These are phyloP conservation scores for Aspergillus vadensis DNA, from an alignment of 2,329 filamentous ascomycete genomes.

Conservation along the genomic window DNA sequence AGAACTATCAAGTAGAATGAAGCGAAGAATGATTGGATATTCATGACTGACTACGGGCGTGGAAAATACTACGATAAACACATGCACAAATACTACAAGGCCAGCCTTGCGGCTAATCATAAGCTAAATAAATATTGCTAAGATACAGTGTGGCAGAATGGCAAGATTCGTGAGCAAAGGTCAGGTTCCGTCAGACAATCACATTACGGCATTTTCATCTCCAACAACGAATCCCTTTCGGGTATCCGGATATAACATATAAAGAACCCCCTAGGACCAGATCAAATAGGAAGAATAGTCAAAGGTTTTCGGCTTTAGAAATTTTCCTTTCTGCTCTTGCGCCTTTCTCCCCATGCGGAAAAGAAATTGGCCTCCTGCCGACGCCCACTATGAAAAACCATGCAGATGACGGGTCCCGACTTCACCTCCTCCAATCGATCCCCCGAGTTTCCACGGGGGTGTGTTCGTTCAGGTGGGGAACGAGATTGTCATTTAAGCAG, in stretches of 20 bases:
- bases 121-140: slow-evolving; percentile 46
- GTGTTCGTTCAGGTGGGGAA: slow-evolving; percentile 24
- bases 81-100: slow-evolving; percentile 21
- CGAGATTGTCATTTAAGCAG: slow-evolving; percentile 36
- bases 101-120: slow-evolving; percentile 37
- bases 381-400: slow-evolving; percentile 29
- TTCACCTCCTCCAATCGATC: slow-evolving; percentile 14
- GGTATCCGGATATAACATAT: slow-evolving; percentile 19
- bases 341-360: slow-evolving; percentile 1
- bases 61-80: background rate
- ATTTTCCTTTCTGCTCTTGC: slow-evolving; percentile 12
- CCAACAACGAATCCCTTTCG: slow-evolving; percentile 17
- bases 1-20: no score
- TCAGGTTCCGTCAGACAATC: slow-evolving; percentile 22
- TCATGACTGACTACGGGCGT: no score
- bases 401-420: slow-evolving; percentile 25
- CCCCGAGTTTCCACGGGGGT: slow-evolving; percentile 11
- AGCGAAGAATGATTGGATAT: no score
- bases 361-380: slow-evolving; percentile 15
- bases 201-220: slow-evolving; percentile 25
- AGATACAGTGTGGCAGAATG: slow-evolving; percentile 44
- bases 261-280: slow-evolving; percentile 25
- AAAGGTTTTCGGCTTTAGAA: slow-evolving; percentile 18
- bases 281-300: slow-evolving; percentile 29
- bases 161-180: slow-evolving; percentile 40